Conservation (phyloP, 2,329 filamentous ascomycete species). For the Talaromyces piceae region DNA sequence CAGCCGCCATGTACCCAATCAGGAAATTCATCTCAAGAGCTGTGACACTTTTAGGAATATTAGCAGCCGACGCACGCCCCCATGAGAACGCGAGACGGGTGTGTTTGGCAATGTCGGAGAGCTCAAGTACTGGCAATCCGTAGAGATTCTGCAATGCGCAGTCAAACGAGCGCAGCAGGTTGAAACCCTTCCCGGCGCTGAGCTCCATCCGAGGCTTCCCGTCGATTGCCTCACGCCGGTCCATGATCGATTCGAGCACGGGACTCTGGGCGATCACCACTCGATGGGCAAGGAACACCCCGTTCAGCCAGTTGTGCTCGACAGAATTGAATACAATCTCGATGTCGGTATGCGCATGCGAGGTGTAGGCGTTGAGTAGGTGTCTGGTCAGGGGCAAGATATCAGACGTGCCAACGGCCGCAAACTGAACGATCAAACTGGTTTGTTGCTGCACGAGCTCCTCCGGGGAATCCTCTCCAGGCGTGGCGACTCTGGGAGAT, state of each 20-base stretch:
- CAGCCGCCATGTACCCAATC: slow-evolving; percentile 24
- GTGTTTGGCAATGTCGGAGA: slow-evolving; percentile 11
- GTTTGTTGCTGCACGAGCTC: not conserved
- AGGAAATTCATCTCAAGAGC: slow-evolving; percentile 21
- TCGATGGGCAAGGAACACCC: slow-evolving; percentile 13
- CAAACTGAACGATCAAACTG: not conserved
- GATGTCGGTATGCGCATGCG: slow-evolving; percentile 15
- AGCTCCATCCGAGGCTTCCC: slow-evolving; percentile 12
- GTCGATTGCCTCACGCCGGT: slow-evolving; percentile 1
- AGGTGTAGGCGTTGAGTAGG: slow-evolving; percentile 14
- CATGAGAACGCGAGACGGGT: slow-evolving; percentile 14
- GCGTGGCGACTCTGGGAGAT: not conserved
- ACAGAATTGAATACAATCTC: slow-evolving; percentile 16
- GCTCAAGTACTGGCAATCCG: slow-evolving; percentile 16
- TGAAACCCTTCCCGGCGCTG: slow-evolving; percentile 17
- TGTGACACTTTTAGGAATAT: slow-evolving; percentile 13
- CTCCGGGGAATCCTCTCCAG: not conserved
- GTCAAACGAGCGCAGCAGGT: slow-evolving; percentile 19
- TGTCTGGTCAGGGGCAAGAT: not conserved
- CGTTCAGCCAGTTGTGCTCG: slow-evolving; percentile 11
- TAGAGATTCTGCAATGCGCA: slow-evolving; percentile 22
- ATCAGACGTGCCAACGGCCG: not conserved
- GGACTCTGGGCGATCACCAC: slow-evolving; percentile 20
- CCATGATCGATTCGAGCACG: slow-evolving; percentile 16
- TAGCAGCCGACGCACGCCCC: not conserved